Evolutionary conservation across 2,329 filamentous ascomycete species (phyloP).

Genomic region (Macrophomina pseudophaseolina): DNA sequence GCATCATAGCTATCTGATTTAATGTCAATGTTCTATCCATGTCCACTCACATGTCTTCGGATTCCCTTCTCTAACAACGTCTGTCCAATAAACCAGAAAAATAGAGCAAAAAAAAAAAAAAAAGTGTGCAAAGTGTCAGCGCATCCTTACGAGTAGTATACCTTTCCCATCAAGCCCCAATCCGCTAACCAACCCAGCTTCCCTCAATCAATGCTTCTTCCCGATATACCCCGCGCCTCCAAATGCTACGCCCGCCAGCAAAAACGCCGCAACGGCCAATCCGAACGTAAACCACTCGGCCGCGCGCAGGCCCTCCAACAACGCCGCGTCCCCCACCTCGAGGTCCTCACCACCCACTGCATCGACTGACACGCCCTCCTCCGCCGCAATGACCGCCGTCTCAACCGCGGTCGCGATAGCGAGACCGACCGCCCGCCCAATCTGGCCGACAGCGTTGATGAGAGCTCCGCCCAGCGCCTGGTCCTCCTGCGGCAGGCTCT

Average conservation of each 20-base stretch:
- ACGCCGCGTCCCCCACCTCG: constrained; percentile 29
- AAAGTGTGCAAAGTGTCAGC: too few species aligned
- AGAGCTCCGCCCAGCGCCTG: constrained; percentile 70
- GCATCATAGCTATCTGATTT: too few species aligned
- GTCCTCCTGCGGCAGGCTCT: constrained; percentile 63
- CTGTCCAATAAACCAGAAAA: too few species aligned
- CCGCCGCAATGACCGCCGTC: constrained; percentile 61
- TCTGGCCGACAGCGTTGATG: constrained; percentile 67
- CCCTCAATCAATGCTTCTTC: constrained; percentile 15
- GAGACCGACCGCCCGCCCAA: constrained; percentile 66
- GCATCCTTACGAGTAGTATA: too few species aligned
- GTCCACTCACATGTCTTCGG: too few species aligned
- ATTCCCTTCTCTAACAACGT: too few species aligned
- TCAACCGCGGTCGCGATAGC: constrained; percentile 68
- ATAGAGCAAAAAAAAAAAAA: too few species aligned
- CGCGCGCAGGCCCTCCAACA: constrained; percentile 37
- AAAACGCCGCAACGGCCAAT: neutral
- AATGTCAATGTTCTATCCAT: too few species aligned
- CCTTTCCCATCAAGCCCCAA: too few species aligned
- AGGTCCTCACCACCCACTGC: constrained; percentile 29
- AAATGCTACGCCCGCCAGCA: constrained; percentile 30
- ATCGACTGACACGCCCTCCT: constrained; percentile 42
- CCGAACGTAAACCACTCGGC: constrained; percentile 18
- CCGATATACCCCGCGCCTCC: constrained; percentile 36
- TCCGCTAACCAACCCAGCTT: too few species aligned